These are phyloP conservation scores for Ziziphus jujuba DNA, from an alignment of 306 rosid species.

Conservation along the genomic window DNA sequence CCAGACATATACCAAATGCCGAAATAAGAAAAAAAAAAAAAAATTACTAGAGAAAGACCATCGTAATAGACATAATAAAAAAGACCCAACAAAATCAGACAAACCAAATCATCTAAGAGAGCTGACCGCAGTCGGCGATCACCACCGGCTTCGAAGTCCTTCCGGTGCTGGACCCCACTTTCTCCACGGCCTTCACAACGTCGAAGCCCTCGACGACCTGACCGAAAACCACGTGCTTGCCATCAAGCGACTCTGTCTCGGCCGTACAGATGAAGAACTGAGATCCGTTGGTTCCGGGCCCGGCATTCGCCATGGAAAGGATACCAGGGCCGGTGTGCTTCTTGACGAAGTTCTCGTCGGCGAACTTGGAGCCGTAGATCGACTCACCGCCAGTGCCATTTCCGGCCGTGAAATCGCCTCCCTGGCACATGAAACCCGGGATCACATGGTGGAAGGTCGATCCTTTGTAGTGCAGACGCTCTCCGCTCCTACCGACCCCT, in stretches of 20 bases:
- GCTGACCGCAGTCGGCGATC: conserved; percentile 79
- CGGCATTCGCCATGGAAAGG: conserved; percentile 88
- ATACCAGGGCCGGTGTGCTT: conserved; percentile 90
- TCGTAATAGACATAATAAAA: no score
- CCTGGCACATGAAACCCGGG: conserved; percentile 92
- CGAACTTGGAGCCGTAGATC: conserved; percentile 86
- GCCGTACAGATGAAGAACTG: conserved; percentile 92
- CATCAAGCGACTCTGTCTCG: conserved; percentile 89
- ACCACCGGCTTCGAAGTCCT: conserved; percentile 58
- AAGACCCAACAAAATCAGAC: no score
- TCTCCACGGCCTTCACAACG: conserved; percentile 66
- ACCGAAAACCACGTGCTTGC: conserved; percentile 92
- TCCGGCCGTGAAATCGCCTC: conserved; percentile 92
- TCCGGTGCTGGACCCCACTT: conserved; percentile 71
- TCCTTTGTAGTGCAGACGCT: conserved; percentile 85
- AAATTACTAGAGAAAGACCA: no score
- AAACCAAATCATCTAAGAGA: conserved; percentile 46
- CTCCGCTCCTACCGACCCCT: conserved; percentile 68
- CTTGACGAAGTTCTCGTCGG: conserved; percentile 85
- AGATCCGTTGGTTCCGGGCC: conserved; percentile 88
- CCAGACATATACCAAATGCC: conserved; percentile 90
- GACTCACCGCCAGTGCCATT: conserved; percentile 96
- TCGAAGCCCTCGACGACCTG: conserved; percentile 67
- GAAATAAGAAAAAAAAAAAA: conserved; percentile 53
- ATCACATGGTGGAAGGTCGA: conserved; percentile 91